Percentiles rank a stretch among this genome's conserved stretches.
Conservation (phyloP, 352 stramenopile species). For the Phytophthora quininea region DNA sequence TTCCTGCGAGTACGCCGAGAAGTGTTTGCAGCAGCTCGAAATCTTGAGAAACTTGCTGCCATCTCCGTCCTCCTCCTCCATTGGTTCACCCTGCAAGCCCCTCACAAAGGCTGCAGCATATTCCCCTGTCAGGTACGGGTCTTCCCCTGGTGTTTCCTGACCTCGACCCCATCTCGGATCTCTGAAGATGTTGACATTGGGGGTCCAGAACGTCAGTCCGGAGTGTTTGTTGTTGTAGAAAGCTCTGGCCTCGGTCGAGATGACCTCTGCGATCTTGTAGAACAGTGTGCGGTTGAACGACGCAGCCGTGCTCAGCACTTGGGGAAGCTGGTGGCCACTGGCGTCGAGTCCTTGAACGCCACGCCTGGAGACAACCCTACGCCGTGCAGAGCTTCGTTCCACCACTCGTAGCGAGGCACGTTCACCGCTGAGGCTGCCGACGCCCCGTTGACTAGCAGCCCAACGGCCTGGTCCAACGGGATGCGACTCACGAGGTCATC, state of each 20-base stretch:
- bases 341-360: slow-evolving; percentile 51
- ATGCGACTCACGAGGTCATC: slow-evolving; percentile 71
- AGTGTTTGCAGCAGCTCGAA: slow-evolving; percentile 93
- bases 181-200: slow-evolving; percentile 94
- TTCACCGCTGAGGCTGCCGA: slow-evolving; percentile 28
- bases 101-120: slow-evolving; percentile 89
- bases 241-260: slow-evolving; percentile 81
- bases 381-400: slow-evolving; percentile 90
- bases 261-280: slow-evolving; percentile 69
- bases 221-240: slow-evolving; percentile 81
- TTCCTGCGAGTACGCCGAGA: slow-evolving; percentile 90
- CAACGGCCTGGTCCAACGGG: slow-evolving; percentile 69
- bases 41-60: slow-evolving; percentile 64
- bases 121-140: slow-evolving; percentile 85
- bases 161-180: slow-evolving; percentile 92
- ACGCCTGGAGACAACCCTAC: slow-evolving; percentile 77
- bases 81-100: slow-evolving; percentile 76
- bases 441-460: slow-evolving; percentile 72
- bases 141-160: slow-evolving; percentile 91
- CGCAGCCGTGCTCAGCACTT: slow-evolving; percentile 74
- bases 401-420: slow-evolving; percentile 87
- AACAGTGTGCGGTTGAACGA: slow-evolving; percentile 92
- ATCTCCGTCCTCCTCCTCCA: slow-evolving; percentile 19
- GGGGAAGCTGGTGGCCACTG: slow-evolving; percentile 90
- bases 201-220: slow-evolving; percentile 92